These are phyloP conservation scores for Lenzites betulinus DNA, from an alignment of 768 basidiomycete species.

Conservation along the genomic window DNA sequence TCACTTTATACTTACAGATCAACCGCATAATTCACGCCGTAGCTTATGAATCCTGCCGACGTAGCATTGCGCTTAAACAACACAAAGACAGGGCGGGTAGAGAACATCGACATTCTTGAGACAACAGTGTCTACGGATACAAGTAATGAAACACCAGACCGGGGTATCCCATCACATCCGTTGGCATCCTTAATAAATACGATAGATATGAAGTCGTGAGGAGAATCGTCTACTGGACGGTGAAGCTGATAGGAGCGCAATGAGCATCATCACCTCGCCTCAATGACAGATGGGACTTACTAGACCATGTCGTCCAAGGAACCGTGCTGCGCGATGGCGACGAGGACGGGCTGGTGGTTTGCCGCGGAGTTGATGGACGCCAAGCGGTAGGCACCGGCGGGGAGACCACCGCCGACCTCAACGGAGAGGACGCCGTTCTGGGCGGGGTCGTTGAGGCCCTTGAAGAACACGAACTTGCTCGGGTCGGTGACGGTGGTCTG, in stretches of 20 bases:
- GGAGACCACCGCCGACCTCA: slow-evolving; percentile 44
- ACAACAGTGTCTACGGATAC: slow-evolving; percentile 22
- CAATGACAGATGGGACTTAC: slow-evolving; percentile 24
- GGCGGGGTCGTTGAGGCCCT: slow-evolving; percentile 52
- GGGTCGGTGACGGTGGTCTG: slow-evolving; percentile 50
- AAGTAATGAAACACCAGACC: slow-evolving; percentile 3
- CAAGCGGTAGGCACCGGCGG: slow-evolving; percentile 44
- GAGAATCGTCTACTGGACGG: slow-evolving; percentile 2
- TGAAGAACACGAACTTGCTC: slow-evolving; percentile 63
- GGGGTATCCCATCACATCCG: slow-evolving; percentile 9
- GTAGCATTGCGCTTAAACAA: too few species aligned
- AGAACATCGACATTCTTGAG: slow-evolving; percentile 16
- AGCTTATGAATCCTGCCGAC: too few species aligned
- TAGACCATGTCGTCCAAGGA: slow-evolving; percentile 44
- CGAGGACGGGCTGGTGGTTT: slow-evolving; percentile 45
- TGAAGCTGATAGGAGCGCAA: slow-evolving; percentile 9
- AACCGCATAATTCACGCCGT: too few species aligned
- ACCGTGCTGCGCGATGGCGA: slow-evolving; percentile 47
- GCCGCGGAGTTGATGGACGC: slow-evolving; percentile 48
- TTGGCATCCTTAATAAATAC: slow-evolving; percentile 16
- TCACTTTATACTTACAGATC: too few species aligned
- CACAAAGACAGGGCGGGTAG: not conserved
- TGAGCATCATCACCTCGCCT: not conserved
- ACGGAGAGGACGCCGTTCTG: slow-evolving; percentile 44
- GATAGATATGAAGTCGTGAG: not conserved